Evolutionary conservation across 768 basidiomycete genomes (phyloP).

Genomic region (Mycena maculata): DNA sequence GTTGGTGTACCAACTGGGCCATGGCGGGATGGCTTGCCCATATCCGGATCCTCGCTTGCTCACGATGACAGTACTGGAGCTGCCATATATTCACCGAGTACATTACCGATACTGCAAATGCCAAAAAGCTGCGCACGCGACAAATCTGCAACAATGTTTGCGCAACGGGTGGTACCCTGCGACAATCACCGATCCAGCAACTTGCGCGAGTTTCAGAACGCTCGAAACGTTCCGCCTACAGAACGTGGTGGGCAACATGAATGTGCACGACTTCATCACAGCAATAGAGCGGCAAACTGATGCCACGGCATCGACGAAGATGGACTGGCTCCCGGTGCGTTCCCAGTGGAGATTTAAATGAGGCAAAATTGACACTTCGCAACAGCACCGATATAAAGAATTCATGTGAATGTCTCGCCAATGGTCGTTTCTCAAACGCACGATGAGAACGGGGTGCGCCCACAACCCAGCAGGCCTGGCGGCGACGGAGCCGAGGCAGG

Average conservation of each 20-base stretch:
- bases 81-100: neutral
- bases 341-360: neutral
- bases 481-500: neutral
- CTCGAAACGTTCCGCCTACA: too few relatives aligned
- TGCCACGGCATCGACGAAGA: neutral
- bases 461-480: neutral
- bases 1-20: constrained; percentile 21
- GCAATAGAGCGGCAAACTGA: neutral
- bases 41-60: neutral
- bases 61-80: constrained; percentile 6
- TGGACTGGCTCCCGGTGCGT: neutral
- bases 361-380: neutral
- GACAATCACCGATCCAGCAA: neutral
- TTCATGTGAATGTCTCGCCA: constrained; percentile 17
- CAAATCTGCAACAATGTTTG: constrained; percentile 1
- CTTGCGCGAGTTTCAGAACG: too few relatives aligned
- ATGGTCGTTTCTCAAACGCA: neutral
- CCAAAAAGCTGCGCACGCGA: neutral
- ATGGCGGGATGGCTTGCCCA: constrained; percentile 6
- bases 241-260: too few relatives aligned
- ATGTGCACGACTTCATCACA: neutral
- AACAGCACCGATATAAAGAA: constrained; percentile 17
- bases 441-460: constrained; percentile 6
- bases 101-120: constrained; percentile 4
- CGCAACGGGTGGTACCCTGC: constrained; percentile 23